Percentiles rank a stretch among this genome's conserved stretches.
These are phyloP conservation scores for Aspergillus sp. DNA, from an alignment of 2,329 filamentous ascomycete genomes.

Conservation along the genomic window DNA sequence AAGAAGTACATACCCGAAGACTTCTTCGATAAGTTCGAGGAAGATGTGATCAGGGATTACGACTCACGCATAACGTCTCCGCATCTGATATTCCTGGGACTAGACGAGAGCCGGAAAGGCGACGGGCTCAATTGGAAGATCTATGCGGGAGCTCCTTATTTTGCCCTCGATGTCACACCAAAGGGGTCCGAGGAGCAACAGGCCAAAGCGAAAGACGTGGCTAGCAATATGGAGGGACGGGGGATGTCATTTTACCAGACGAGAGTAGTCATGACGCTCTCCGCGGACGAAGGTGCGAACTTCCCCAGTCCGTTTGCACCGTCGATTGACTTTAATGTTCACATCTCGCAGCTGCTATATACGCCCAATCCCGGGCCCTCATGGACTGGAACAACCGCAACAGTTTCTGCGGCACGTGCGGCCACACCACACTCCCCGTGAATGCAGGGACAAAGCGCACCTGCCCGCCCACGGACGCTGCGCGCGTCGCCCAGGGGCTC, in stretches of 20 bases:
- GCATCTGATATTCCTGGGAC: conserved; percentile 72
- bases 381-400: conserved; percentile 93
- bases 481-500: conserved; percentile 19
- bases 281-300: conserved; percentile 50
- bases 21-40: conserved; percentile 62
- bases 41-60: conserved; percentile 61
- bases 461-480: conserved; percentile 37
- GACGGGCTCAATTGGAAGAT: conserved; percentile 38
- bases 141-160: conserved; percentile 74
- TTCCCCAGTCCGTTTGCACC: neutral
- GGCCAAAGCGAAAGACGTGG: conserved; percentile 46
- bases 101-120: conserved; percentile 56
- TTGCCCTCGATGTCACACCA: conserved; percentile 81
- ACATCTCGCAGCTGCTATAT: conserved; percentile 62
- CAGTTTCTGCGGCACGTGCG: conserved; percentile 84
- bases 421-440: conserved; percentile 59
- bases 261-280: conserved; percentile 52
- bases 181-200: conserved; percentile 53
- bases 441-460: conserved; percentile 38
- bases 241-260: conserved; percentile 60
- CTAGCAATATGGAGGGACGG: conserved; percentile 49
- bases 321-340: conserved; percentile 1
- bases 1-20: conserved; percentile 59
- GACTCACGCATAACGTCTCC: conserved; percentile 61
- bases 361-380: conserved; percentile 77